Evolutionary conservation across 768 basidiomycete species (phyloP), one percentile per base, ranked within the genome.

Genomic region (Dioszegia hungarica): DNA sequence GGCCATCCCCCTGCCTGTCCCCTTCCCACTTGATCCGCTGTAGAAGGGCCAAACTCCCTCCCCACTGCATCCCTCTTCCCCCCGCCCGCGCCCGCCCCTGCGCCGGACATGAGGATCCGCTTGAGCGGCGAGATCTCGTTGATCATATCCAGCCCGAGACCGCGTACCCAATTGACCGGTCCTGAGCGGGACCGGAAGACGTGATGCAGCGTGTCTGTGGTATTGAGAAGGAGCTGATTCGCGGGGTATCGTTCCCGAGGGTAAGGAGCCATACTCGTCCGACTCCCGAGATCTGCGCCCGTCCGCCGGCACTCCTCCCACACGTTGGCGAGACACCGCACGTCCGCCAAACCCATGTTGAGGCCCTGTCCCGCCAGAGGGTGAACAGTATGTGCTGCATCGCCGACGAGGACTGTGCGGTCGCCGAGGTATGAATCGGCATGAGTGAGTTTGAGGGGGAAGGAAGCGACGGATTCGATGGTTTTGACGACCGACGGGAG

Each of bases 301-400:
- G 79, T 74, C 12, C 68, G 62, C 19, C 87, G 61, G 0, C 86
- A 81, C 5, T 78, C 67, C 29, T 84, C 77, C 34, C 97, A 83
- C 62, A 84, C 84, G 44, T 81, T 79, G 0, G 84, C 79, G 14
- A 99, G 82, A 54, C 82, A 81, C 67, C 86, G 82, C 2, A 86
- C 89, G 72, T 99, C 94, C 1, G 80, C 86, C 27, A 99, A 79
- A n/a, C 94, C 95, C 70, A 94, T 79, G 74, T 99, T 98, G 38
- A 98, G 80, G 0, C 94, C 95, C 73, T 98, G 94, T 1, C 95
- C 95, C 0, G 93, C 94, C 25, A 98, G 83, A 1, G 95, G 94
- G 70, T 98, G 94, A 1, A 91, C 80, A 0, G 89, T 90, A 70
- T 98, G 95, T 17, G 93, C 95, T 1, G 94, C 93, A 76, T 99